phyloP scores from a whole-genome alignment of 2,329 filamentous ascomycete genomes.

The Tolypocladium ophioglossoides region DNA sequence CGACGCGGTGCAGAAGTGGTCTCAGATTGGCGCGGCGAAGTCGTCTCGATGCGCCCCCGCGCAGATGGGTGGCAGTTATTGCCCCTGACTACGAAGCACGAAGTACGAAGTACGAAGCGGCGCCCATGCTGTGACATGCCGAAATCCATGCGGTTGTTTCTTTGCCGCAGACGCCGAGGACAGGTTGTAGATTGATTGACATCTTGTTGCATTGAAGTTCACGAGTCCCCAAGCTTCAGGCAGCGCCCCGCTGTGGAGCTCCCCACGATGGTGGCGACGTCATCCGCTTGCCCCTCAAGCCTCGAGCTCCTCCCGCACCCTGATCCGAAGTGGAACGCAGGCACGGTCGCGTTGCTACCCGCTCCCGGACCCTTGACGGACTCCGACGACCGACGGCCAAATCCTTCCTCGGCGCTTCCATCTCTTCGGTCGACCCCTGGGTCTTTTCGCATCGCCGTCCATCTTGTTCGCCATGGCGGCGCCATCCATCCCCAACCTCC shows the following conservation, averaged over 20 bases:
- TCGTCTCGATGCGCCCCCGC: background rate
- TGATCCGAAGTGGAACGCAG: too few relatives aligned
- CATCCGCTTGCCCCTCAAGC: background rate
- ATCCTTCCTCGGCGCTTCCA: background rate
- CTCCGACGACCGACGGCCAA: too few relatives aligned
- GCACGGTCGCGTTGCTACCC: too few relatives aligned
- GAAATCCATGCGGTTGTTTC: background rate
- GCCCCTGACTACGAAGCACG: too few relatives aligned
- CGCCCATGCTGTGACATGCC: too few relatives aligned
- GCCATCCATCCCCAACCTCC: constrained; percentile 69
- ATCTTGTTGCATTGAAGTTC: background rate
- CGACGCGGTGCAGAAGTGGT: background rate
- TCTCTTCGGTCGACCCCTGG: background rate
- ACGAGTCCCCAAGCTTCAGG: background rate
- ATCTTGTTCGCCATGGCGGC: constrained; percentile 46
- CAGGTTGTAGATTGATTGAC: background rate
- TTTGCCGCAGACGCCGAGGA: background rate
- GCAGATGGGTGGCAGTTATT: background rate
- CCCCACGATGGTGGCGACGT: background rate
- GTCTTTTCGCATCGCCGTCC: background rate
- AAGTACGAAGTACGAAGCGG: too few relatives aligned
- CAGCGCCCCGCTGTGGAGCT: background rate
- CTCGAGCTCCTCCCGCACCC: too few relatives aligned
- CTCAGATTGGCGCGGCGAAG: background rate
- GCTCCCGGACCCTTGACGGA: too few relatives aligned